Conservation (phyloP, 208 protist genomes). For the Crithidia acanthocephali region DNA sequence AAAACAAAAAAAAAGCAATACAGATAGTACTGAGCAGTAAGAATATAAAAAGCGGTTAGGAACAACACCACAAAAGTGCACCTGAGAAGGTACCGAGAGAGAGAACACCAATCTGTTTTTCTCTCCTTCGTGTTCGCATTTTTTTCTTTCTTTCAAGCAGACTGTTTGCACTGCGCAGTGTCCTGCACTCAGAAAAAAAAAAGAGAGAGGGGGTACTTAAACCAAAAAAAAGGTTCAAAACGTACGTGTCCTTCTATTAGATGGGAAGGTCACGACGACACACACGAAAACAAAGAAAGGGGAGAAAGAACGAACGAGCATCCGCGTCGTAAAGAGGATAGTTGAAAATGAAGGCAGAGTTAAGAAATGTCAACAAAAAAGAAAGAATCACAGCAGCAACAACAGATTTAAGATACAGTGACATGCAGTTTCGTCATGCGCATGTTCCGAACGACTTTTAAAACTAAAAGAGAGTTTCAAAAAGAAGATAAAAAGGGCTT, state of each 20-base stretch:
- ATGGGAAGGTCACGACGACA: background rate
- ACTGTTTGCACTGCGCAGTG: conserved; percentile 1
- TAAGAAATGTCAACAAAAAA: conserved; percentile 9
- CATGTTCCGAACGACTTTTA: too few relatives aligned
- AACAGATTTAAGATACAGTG: background rate
- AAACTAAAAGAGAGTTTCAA: too few relatives aligned
- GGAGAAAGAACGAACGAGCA: conserved; percentile 1
- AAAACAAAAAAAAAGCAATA: background rate
- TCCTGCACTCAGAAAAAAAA: conserved; percentile 1
- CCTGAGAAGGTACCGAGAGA: background rate
- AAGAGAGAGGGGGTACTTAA: background rate
- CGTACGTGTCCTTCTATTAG: background rate
- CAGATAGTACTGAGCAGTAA: background rate
- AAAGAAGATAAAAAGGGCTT: background rate
- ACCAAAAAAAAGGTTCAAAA: background rate
- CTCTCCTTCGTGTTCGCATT: background rate
- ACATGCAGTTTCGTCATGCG: background rate
- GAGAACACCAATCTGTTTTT: conserved; percentile 1
- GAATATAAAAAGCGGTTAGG: background rate
- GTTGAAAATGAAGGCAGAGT: conserved; percentile 8
- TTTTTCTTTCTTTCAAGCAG: background rate
- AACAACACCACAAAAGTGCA: background rate
- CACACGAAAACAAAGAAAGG: background rate
- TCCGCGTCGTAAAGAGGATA: conserved; percentile 1
- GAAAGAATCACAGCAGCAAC: conserved; percentile 4